Percentiles rank a stretch among this genome's conserved stretches.
Conservation (phyloP, 2,329 filamentous ascomycete genomes). For the Fonsecaea pugnacius region DNA sequence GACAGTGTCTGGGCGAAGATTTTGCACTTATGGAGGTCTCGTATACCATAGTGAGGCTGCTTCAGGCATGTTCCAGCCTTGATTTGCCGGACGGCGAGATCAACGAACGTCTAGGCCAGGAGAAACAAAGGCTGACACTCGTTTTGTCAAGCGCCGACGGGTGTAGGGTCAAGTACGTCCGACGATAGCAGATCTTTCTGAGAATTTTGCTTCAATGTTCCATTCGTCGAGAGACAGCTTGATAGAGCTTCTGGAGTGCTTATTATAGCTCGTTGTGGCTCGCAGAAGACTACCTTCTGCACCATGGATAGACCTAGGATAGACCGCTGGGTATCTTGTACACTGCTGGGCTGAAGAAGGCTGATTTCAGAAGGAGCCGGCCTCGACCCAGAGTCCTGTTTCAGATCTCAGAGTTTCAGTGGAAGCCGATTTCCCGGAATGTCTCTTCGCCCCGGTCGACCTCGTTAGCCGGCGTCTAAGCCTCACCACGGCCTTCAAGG, state of each 20-base stretch:
- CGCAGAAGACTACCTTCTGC: no score
- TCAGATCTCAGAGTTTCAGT: no score
- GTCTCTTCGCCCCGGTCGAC: no score
- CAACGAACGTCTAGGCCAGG: constrained; percentile 10
- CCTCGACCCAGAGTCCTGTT: no score
- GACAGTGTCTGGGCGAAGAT: constrained; percentile 40
- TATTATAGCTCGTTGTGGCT: neutral
- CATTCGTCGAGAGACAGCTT: neutral
- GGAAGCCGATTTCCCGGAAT: no score
- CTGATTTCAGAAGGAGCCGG: no score
- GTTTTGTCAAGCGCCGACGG: constrained; percentile 28
- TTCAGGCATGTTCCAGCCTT: constrained; percentile 35
- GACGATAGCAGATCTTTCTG: neutral
- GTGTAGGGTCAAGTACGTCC: constrained; percentile 23
- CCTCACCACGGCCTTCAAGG: no score
- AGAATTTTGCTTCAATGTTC: neutral
- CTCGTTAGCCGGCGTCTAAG: no score
- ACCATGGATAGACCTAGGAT: no score
- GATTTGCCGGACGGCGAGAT: constrained; percentile 6
- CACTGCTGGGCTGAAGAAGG: no score
- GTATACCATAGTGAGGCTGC: constrained; percentile 37
- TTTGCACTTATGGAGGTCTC: constrained; percentile 38
- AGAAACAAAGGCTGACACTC: constrained; percentile 25
- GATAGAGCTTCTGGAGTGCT: neutral
- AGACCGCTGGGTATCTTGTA: no score